Conservation (phyloP, 2,329 filamentous ascomycete species). For the Zymoseptoria pseudotritici region DNA sequence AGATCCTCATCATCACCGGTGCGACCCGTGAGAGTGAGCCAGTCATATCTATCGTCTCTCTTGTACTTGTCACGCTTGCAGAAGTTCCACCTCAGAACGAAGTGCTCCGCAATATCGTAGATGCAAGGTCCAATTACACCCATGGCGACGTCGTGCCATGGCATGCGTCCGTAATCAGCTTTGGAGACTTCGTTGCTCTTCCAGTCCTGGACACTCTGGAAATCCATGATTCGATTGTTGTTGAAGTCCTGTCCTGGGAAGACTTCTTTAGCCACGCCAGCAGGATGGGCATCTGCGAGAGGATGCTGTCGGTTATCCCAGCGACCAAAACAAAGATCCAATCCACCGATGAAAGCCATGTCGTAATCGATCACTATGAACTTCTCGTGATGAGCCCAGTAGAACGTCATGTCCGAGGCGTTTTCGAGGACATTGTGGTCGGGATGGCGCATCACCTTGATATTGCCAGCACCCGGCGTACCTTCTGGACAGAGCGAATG, state of each 20-base stretch:
- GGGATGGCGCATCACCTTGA: conserved; percentile 80
- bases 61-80: conserved; percentile 98
- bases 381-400: conserved; percentile 98
- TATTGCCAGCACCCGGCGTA: conserved; percentile 76
- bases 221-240: conserved; percentile 95
- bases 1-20: conserved; percentile 75
- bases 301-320: conserved; percentile 86
- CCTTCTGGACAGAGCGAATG: conserved; percentile 74
- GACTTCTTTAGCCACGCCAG: conserved; percentile 71
- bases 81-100: conserved; percentile 92
- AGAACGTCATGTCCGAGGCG: conserved; percentile 90
- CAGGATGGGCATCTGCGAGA: conserved; percentile 79
- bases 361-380: conserved; percentile 92
- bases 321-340: conserved; percentile 91
- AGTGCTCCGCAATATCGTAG: conserved; percentile 93
- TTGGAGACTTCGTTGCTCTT: conserved; percentile 89
- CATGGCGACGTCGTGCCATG: conserved; percentile 96
- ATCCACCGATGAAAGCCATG: conserved; percentile 83
- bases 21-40: conserved; percentile 71
- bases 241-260: conserved; percentile 98
- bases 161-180: conserved; percentile 87
- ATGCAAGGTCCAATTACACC: conserved; percentile 82
- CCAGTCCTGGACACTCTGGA: conserved; percentile 85
- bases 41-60: conserved; percentile 73
- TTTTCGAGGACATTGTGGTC: conserved; percentile 95